Base-by-base conservation (phyloP, 768 basidiomycete species). In the Podaxis sp. region DNA sequence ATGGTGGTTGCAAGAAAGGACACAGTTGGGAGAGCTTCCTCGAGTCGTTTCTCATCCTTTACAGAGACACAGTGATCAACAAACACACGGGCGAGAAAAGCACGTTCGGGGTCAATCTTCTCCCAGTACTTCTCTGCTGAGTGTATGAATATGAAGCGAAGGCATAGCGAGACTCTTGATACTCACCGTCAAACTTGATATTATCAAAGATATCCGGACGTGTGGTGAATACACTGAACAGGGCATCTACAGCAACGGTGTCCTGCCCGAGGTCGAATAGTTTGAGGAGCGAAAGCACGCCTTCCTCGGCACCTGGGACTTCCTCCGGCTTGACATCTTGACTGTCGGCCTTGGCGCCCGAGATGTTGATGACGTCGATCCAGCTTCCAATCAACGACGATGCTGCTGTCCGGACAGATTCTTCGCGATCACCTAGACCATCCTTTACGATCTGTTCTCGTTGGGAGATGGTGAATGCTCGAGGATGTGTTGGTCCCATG, bases 351-450 rank as follows among this genome's bases (percentile, higher is more conserved):
- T 80, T 79, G 1, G 70, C 22, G 5, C 28, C 36, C 15, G 51
- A 24, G 11, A 46, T 24, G 20, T 80, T 78, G 8, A 86, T 79
- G 33, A 80, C 76, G 49, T 92, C 87, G 6, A 93, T 80, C 96
- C 96, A 99, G 6, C 76, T 79, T 0, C 81, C 85, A 15, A 98
- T 74, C 51, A 97, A 82, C 1, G 82, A 82, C 1, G 82, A 87
- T 0, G 95, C 89, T 0, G 92, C 93, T 17, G 81, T 76, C 33
- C 87, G 81, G 2, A 98, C 94, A 1, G 75, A 72, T 0, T 82
- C 77, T 63, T 97, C 94, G 28, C 96, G 84, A 74, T 98, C 96
- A 0, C 91, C 88, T 2, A 98, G 79, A 1, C 96, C 96, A 69
- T 91, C 87, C 20, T 84, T 82, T 2, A 96, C 85, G 52, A 96